These are phyloP conservation scores for Lasiodiplodia theobromae DNA, from an alignment of 2,329 filamentous ascomycete genomes.

Conservation along the genomic window DNA sequence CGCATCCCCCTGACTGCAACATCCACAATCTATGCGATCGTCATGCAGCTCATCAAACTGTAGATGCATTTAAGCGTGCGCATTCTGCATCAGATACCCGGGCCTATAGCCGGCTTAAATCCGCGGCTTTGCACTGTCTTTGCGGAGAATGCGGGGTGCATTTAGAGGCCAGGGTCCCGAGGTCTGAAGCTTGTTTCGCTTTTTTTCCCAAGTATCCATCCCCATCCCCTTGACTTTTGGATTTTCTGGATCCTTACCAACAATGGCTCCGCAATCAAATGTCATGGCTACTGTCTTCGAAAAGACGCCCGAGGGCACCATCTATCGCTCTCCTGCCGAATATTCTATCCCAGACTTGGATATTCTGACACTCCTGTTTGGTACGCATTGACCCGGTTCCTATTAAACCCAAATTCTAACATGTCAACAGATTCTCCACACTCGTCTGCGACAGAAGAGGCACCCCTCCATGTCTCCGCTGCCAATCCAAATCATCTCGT, in stretches of 20 bases:
- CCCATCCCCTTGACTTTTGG: background rate
- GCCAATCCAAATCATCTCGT: constrained; percentile 61
- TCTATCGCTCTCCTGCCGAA: constrained; percentile 43
- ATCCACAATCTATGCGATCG: background rate
- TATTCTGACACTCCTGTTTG: constrained; percentile 51
- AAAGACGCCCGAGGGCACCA: constrained; percentile 39
- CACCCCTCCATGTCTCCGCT: constrained; percentile 64
- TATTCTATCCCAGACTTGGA: constrained; percentile 48
- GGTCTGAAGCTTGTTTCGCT: constrained; percentile 1
- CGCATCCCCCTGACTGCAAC: constrained; percentile 5
- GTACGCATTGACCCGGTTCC: constrained; percentile 35
- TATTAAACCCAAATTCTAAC: constrained; percentile 24
- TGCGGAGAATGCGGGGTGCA: constrained; percentile 21
- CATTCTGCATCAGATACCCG: background rate
- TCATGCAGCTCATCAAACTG: background rate
- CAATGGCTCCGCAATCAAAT: background rate
- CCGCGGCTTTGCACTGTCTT: background rate
- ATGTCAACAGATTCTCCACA: constrained; percentile 38
- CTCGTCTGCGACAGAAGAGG: constrained; percentile 54
- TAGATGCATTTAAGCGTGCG: background rate
- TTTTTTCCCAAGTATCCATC: background rate
- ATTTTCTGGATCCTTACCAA: background rate
- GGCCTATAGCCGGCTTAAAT: constrained; percentile 7
- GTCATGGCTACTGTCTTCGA: constrained; percentile 46
- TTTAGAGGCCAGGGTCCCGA: constrained; percentile 10